Percentiles rank a stretch among this genome's conserved stretches.
Evolutionary conservation across 2,329 filamentous ascomycete species (phyloP).

Genomic region (Leptosphaerulina australis): DNA sequence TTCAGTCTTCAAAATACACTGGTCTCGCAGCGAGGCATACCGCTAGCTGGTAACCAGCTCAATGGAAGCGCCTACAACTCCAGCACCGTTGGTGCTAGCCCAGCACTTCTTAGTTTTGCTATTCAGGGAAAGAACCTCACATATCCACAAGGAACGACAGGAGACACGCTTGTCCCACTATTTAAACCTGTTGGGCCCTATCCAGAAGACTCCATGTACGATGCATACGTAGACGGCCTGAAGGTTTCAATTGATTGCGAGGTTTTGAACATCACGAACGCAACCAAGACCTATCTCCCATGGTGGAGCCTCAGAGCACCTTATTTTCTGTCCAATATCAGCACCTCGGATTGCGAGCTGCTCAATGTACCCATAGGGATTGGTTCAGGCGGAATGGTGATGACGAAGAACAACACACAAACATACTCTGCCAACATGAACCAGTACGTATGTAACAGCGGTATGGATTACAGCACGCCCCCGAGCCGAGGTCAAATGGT

Average conservation of each 20-base stretch:
- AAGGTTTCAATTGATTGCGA: not conserved
- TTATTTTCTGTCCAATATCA: not conserved
- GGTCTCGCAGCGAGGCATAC: not conserved
- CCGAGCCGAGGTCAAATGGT: not conserved
- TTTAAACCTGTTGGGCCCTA: not conserved
- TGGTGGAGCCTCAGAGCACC: conserved; percentile 2
- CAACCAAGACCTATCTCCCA: not conserved
- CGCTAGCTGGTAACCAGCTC: not conserved
- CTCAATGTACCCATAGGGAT: not conserved
- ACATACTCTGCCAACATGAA: not conserved
- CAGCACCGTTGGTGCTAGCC: not conserved
- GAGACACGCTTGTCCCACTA: not conserved
- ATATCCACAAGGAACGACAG: not conserved
- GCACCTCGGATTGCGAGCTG: not conserved
- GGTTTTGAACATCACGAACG: not conserved
- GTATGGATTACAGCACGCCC: not conserved
- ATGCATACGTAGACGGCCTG: not conserved
- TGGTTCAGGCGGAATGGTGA: not conserved
- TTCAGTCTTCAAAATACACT: not conserved
- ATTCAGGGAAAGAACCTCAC: not conserved
- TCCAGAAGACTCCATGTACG: not conserved
- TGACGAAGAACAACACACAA: not conserved
- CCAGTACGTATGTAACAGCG: not conserved
- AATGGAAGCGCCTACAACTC: conserved; percentile 1
- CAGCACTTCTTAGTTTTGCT: not conserved